Base-by-base conservation (phyloP, 192 early-diverging fungal genomes). In the Blastocladiella britannica region DNA sequence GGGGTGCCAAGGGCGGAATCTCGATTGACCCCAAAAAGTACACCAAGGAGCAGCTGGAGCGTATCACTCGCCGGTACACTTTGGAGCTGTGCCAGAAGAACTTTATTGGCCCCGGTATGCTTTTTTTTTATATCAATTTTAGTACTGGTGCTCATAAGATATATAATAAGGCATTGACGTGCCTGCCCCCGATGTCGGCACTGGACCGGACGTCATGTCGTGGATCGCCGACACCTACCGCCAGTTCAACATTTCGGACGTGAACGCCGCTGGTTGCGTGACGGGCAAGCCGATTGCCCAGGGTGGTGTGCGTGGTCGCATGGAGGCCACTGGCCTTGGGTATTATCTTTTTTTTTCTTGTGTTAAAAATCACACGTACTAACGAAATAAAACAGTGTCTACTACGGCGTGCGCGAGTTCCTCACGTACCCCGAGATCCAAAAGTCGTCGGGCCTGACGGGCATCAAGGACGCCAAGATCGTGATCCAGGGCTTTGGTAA, bases 151-250 rank as follows among this genome's bases (percentile, higher is more conserved):
- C 27, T 27, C 43, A 22, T n/a, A n/a, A n/a, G n/a, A n/a, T n/a
- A n/a, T n/a, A n/a, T n/a, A n/a, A n/a, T n/a, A n/a, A n/a, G 28
- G 82, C 60, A 67, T 82, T 25, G 86, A 88, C 61, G 86, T 88
- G 12, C 86, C 86, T 23, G 86, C 86, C 9, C 86, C 86, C 43
- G 86, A 88, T 69, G 81, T 84, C 18, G 84, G 84, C 58, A 88
- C 86, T 37, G 80, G 80, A 6, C 67, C 82, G 15, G 76, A 83
- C 37, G 84, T 85, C 67, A 88, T 88, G 86, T 79, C 83, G 25
- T 88, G 86, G 86, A 85, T 88, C 52, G 76, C 82, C 65, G 86
- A 88, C 54, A 88, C 86, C 8, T 88, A 84, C 64, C 78, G 83
- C 59, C 85, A 88, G 67, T 85, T 88, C 66, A 78, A 85, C 70